These are phyloP conservation scores for Chaetomium olivaceum DNA, from an alignment of 2,329 filamentous ascomycete genomes.

Conservation along the genomic window DNA sequence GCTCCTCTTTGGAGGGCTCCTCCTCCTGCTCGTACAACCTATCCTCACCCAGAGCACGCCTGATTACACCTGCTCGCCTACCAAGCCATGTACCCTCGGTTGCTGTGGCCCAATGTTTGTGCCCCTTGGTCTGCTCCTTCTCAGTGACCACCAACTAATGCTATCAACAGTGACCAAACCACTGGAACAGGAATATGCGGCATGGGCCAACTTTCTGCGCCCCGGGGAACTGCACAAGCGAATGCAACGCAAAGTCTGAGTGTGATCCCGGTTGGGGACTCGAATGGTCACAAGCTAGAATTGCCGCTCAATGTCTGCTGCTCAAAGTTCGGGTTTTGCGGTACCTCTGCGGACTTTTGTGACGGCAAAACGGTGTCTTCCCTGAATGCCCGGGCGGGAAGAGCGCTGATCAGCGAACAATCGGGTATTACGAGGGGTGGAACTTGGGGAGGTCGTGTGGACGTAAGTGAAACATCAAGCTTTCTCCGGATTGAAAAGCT, in stretches of 20 bases:
- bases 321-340: slow-evolving; percentile 11
- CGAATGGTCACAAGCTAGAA: slow-evolving; percentile 3
- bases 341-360: background rate
- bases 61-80: slow-evolving; percentile 5
- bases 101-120: slow-evolving; percentile 8
- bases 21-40: background rate
- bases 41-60: slow-evolving; percentile 1
- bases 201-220: slow-evolving; percentile 9
- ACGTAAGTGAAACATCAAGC: too few species aligned
- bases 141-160: background rate
- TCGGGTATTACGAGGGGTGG: slow-evolving; percentile 13
- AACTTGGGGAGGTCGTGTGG: background rate
- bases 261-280: slow-evolving; percentile 4
- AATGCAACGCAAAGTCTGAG: slow-evolving; percentile 5
- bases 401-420: background rate
- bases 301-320: slow-evolving; percentile 14
- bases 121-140: too few species aligned
- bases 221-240: slow-evolving; percentile 4
- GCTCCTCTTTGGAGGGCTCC: slow-evolving; percentile 1
- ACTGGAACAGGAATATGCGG: background rate
- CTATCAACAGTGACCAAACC: background rate
- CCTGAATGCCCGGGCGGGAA: background rate
- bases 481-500: too few species aligned
- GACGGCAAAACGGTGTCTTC: slow-evolving; percentile 3
- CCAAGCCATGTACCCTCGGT: slow-evolving; percentile 2